These are phyloP conservation scores for Sporothrix dimorphospora DNA, from an alignment of 2,329 filamentous ascomycete genomes.

Conservation along the genomic window DNA sequence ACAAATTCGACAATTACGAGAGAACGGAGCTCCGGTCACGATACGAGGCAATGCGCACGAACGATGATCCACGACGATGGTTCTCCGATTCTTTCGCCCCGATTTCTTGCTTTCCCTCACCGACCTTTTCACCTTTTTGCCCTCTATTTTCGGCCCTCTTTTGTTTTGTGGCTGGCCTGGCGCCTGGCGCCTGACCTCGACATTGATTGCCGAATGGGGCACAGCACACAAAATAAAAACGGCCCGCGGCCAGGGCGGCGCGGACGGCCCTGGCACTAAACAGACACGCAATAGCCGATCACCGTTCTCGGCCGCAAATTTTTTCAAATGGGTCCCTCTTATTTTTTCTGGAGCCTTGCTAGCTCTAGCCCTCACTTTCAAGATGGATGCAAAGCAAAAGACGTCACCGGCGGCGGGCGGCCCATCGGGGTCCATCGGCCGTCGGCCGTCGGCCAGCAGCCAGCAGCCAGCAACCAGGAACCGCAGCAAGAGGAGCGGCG, in stretches of 20 bases:
- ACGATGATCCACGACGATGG: not conserved
- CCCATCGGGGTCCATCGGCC: constrained; percentile 8
- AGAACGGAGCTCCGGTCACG: not conserved
- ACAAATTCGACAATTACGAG: constrained; percentile 19
- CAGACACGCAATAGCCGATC: not conserved
- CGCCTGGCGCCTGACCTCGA: not conserved
- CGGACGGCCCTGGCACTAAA: constrained; percentile 2
- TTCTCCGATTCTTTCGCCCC: not conserved
- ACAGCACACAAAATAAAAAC: not conserved
- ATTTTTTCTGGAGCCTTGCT: constrained; percentile 1
- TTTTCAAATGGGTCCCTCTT: not conserved
- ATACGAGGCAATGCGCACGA: constrained; percentile 5
- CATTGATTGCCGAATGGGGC: not conserved
- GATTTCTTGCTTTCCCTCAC: not conserved
- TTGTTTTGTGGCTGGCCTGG: not conserved
- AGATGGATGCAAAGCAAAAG: not conserved
- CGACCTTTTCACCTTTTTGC: not conserved
- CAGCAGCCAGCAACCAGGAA: not conserved
- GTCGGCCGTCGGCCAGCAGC: not conserved
- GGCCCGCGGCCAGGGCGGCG: constrained; percentile 5
- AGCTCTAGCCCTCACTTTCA: not conserved
- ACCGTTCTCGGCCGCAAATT: constrained; percentile 8
- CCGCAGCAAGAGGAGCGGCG: not conserved
- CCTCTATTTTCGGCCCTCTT: not conserved
- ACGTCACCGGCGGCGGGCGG: not conserved